Conservation (phyloP, 164 flowering plant species). For the Malania oleifera region DNA sequence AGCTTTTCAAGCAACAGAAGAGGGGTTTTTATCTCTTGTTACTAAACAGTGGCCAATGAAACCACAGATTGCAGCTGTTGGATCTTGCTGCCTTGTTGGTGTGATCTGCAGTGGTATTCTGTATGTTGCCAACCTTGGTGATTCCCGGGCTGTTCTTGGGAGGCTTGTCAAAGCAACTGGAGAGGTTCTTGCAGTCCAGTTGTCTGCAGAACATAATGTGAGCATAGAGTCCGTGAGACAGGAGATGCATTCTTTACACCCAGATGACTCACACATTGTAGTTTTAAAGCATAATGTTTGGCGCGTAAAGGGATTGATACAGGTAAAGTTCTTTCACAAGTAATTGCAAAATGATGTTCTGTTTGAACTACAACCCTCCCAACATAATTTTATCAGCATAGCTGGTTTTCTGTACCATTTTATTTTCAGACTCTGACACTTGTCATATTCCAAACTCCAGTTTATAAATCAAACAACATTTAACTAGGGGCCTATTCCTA, state of each 20-base stretch:
- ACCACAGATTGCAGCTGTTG: constrained; percentile 62
- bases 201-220: constrained; percentile 65
- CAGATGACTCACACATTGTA: constrained; percentile 62
- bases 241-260: constrained; percentile 64
- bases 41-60: constrained; percentile 50
- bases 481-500: no score
- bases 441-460: no score
- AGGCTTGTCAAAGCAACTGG: constrained; percentile 55
- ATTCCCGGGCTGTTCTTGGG: constrained; percentile 61
- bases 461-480: no score
- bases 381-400: no score
- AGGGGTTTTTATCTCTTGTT: constrained; percentile 45
- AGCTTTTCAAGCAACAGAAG: constrained; percentile 58
- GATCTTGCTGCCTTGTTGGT: constrained; percentile 55
- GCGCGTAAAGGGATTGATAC: constrained; percentile 75
- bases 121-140: constrained; percentile 52
- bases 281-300: constrained; percentile 69
- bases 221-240: constrained; percentile 58
- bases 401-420: no score
- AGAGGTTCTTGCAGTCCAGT: constrained; percentile 57
- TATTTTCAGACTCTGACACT: no score
- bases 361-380: no score
- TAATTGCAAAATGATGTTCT: neutral
- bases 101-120: constrained; percentile 43
- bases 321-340: constrained; percentile 27